Base-by-base conservation (phyloP, 208 protist species). In the Leishmania arabica region DNA sequence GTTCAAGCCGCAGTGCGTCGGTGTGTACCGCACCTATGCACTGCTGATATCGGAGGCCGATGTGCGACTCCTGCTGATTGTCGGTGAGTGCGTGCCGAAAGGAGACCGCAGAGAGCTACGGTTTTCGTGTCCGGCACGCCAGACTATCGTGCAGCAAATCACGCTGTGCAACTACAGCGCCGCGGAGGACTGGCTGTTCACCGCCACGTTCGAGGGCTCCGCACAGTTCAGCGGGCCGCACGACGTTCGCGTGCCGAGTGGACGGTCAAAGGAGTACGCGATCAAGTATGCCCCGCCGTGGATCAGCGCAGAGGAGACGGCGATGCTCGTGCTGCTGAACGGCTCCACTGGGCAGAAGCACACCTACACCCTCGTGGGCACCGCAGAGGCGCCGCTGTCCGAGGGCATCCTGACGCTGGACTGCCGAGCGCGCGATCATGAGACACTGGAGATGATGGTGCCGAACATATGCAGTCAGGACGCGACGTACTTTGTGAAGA, bases 101-200 rank as follows among this genome's bases (percentile, higher is more conserved):
- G 94, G 95, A 13, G 90, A 95, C 71, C 83, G 86, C 62, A 85
- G 89, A n/a, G 83, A 89, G 72, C 82, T 99, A 69, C 93, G 95
- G 51, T 98, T 99, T 85, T 64, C 74, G 53, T 96, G 94, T 76
- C 89, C 95, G 27, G 96, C 96, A 8, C 88, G 98, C 8, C 92
- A 98, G 82, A 84, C 58, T 71, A 96, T 99, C 79, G 82, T 83
- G 40, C 98, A 99, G 83, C 90, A 98, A 31, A 91, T 99, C 70
- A 91, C 93, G 31, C 85, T 99, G 51, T 80, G 84, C 78, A 98
- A 98, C 88, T 42, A 82, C 56, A 94, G 83, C 54, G 91, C 85
- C 51, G 73, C 83, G n/a, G 72, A 90, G 71, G 95, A 97, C 79
- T 99, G 97, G 97, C 74, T 91, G 21, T 89, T 99, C 65, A 84